phyloP scores from a whole-genome alignment of 305 asterid genomes.

The Rubia tinctorum region DNA sequence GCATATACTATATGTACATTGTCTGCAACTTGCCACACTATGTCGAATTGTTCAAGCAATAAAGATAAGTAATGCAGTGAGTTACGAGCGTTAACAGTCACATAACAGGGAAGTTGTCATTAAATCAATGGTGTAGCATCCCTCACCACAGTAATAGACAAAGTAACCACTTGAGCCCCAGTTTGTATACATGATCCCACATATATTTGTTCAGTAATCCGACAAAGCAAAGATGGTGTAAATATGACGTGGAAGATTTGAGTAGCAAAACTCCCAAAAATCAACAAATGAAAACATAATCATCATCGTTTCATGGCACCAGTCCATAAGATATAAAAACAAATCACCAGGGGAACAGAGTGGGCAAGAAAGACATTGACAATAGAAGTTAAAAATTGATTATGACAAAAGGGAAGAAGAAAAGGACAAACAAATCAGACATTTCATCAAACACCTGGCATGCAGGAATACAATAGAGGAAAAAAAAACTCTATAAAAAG shows the following conservation, averaged over 20 bases:
- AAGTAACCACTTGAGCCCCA: constrained; percentile 64
- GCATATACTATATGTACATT: neutral
- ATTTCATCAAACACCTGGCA: too few relatives aligned
- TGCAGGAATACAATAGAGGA: too few relatives aligned
- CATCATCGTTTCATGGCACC: too few relatives aligned
- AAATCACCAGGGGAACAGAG: too few relatives aligned
- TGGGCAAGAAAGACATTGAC: too few relatives aligned
- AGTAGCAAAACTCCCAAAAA: neutral
- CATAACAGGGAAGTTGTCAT: neutral
- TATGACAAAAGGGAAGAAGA: too few relatives aligned
- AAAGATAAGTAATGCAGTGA: neutral
- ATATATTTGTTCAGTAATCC: constrained; percentile 93
- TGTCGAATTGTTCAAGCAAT: neutral
- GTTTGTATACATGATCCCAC: constrained; percentile 93
- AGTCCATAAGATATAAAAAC: too few relatives aligned
- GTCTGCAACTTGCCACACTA: neutral
- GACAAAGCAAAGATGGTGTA: constrained; percentile 17
- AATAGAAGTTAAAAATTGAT: too few relatives aligned
- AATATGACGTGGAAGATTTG: neutral
- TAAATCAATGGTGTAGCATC: constrained; percentile 15
- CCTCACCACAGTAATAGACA: constrained; percentile 64
- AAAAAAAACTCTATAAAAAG: too few relatives aligned
- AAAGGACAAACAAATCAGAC: too few relatives aligned
- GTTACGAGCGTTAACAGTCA: neutral
- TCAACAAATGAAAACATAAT: neutral